Conservation (phyloP, 2,329 filamentous ascomycete species). For the Parascedosporium putredinis region DNA sequence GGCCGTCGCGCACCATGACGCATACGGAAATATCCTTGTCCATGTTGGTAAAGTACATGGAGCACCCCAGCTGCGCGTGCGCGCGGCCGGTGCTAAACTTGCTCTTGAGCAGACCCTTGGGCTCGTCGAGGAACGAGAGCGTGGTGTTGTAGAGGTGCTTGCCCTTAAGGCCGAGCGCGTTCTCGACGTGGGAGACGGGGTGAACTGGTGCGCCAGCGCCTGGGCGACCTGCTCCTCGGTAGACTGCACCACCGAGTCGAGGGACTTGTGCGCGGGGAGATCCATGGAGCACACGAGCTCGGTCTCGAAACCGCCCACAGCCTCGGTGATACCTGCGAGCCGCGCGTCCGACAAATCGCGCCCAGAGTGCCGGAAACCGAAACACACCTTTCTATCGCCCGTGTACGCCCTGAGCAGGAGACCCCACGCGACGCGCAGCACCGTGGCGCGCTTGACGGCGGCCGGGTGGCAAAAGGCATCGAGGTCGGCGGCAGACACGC, state of each 20-base stretch:
- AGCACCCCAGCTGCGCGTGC: constrained; percentile 21
- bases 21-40: constrained; percentile 37
- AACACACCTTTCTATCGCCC: constrained; percentile 40
- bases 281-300: constrained; percentile 24
- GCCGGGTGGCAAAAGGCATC: constrained; percentile 31
- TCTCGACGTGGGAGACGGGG: constrained; percentile 36
- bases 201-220: constrained; percentile 30
- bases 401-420: constrained; percentile 45
- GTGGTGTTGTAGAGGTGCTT: constrained; percentile 40
- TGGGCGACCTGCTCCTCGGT: constrained; percentile 21
- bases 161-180: constrained; percentile 31
- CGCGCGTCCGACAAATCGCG: constrained; percentile 31
- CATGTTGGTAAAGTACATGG: constrained; percentile 30
- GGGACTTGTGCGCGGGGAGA: constrained; percentile 20
- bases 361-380: constrained; percentile 39
- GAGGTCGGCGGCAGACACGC: constrained; percentile 28
- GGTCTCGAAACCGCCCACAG: constrained; percentile 37
- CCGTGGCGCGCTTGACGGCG: constrained; percentile 33
- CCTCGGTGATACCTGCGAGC: constrained; percentile 27
- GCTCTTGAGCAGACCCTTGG: constrained; percentile 23
- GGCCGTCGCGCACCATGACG: constrained; percentile 28
- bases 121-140: constrained; percentile 35
- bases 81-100: constrained; percentile 19
- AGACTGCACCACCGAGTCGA: constrained; percentile 22
- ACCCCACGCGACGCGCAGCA: constrained; percentile 50